Conservation (phyloP, 2,329 filamentous ascomycete genomes). For the Sarocladium brachiariae region DNA sequence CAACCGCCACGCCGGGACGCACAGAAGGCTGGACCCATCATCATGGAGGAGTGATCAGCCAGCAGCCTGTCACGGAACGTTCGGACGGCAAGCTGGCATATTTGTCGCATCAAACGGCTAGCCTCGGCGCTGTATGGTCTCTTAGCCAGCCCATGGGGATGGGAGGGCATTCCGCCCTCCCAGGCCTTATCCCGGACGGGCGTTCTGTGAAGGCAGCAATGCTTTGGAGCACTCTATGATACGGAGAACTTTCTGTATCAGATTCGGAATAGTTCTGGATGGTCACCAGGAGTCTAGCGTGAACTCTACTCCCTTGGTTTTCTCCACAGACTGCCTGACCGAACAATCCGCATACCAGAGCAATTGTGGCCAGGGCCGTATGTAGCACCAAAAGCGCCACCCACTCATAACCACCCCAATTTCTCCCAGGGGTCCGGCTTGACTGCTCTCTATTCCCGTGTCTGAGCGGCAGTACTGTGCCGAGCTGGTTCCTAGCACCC, state of each 20-base stretch:
- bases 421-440: neutral
- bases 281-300: constrained; percentile 2
- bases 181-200: no score
- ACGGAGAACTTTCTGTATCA: no score
- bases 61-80: neutral
- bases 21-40: no score
- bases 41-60: no score
- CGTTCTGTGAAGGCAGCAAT: no score
- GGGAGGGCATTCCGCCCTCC: no score
- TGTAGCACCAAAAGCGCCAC: neutral
- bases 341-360: no score
- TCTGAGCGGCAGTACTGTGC: neutral
- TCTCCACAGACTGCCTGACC: neutral
- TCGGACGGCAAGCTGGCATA: neutral
- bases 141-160: no score
- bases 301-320: neutral
- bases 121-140: no score
- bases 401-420: neutral
- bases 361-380: neutral
- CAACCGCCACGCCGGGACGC: neutral
- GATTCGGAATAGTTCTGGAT: neutral
- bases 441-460: neutral
- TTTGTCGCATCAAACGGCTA: neutral
- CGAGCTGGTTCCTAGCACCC: neutral
- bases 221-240: no score